phyloP scores from a whole-genome alignment of 2,329 filamentous ascomycete genomes.

The Mariannaea elegans region DNA sequence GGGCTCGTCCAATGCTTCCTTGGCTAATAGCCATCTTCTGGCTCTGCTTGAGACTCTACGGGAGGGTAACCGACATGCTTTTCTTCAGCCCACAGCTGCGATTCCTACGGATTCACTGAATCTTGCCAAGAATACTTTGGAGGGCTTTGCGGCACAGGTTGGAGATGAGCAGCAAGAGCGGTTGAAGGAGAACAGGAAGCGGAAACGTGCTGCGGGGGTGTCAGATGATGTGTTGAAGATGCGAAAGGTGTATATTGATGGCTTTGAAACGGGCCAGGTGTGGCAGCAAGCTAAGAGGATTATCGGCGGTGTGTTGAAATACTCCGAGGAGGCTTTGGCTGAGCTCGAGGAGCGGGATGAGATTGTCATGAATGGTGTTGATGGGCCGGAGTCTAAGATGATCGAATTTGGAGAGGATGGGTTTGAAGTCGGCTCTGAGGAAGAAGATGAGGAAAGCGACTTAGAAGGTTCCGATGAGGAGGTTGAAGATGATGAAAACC shows the following conservation, averaged over 20 bases:
- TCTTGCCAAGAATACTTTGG: constrained; percentile 82
- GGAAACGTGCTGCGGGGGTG: constrained; percentile 70
- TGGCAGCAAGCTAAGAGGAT: constrained; percentile 94
- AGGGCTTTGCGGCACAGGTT: constrained; percentile 78
- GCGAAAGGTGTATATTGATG: constrained; percentile 84
- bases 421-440: constrained; percentile 43
- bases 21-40: constrained; percentile 49
- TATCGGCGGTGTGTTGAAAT: constrained; percentile 65
- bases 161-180: constrained; percentile 76
- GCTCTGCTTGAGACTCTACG: constrained; percentile 66
- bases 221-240: constrained; percentile 72
- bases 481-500: constrained; percentile 38
- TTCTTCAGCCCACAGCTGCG: constrained; percentile 76
- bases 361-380: constrained; percentile 33
- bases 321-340: constrained; percentile 57
- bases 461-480: constrained; percentile 39
- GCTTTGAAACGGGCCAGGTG: constrained; percentile 87
- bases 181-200: constrained; percentile 77
- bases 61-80: constrained; percentile 71
- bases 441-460: constrained; percentile 41
- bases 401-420: constrained; percentile 42
- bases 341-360: constrained; percentile 64
- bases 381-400: constrained; percentile 44
- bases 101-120: constrained; percentile 76
- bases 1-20: constrained; percentile 47